A percentile compares a stretch with the other conserved stretches of the same genome.
Evolutionary conservation across 345 rosid genomes (phyloP).

Genomic region (Crucihimalaya himalaica): DNA sequence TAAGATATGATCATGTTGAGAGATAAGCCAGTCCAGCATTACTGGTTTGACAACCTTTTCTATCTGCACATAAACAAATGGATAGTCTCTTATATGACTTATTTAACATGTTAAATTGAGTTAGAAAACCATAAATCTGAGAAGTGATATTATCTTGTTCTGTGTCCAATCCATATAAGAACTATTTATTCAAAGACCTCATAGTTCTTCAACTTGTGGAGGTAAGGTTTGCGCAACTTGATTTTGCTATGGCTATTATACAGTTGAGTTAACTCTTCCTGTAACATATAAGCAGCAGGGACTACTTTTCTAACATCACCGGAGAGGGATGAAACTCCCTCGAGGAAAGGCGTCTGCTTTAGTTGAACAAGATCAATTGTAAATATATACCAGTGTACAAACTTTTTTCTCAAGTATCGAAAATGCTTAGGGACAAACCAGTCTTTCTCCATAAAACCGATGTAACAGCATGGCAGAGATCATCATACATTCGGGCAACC

Average conservation of each 20-base stretch:
- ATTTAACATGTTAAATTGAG: not conserved
- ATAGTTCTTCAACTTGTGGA: conserved; percentile 58
- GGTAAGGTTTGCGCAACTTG: conserved; percentile 39
- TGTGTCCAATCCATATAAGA: conserved; percentile 6
- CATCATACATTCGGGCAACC: conserved; percentile 68
- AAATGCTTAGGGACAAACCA: conserved; percentile 58
- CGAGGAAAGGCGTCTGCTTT: conserved; percentile 71
- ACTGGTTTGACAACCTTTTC: conserved; percentile 69
- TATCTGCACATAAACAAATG: conserved; percentile 53
- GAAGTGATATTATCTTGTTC: conserved; percentile 10
- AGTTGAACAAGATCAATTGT: conserved; percentile 30
- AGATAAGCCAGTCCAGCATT: conserved; percentile 94
- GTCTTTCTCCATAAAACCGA: conserved; percentile 80
- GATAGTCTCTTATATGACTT: conserved; percentile 7
- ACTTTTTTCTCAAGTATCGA: conserved; percentile 14
- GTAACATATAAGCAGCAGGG: conserved; percentile 75
- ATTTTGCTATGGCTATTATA: conserved; percentile 52
- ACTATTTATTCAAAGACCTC: conserved; percentile 47
- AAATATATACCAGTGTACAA: conserved; percentile 27
- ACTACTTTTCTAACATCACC: conserved; percentile 80
- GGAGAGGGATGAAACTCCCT: conserved; percentile 66
- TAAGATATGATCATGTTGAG: conserved; percentile 84
- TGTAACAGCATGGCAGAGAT: conserved; percentile 65
- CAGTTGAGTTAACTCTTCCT: conserved; percentile 60
- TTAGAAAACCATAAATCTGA: conserved; percentile 22